Evolutionary conservation across 176 grass and related monocot genomes (phyloP).

Genomic region (Phyllostachys edulis): DNA sequence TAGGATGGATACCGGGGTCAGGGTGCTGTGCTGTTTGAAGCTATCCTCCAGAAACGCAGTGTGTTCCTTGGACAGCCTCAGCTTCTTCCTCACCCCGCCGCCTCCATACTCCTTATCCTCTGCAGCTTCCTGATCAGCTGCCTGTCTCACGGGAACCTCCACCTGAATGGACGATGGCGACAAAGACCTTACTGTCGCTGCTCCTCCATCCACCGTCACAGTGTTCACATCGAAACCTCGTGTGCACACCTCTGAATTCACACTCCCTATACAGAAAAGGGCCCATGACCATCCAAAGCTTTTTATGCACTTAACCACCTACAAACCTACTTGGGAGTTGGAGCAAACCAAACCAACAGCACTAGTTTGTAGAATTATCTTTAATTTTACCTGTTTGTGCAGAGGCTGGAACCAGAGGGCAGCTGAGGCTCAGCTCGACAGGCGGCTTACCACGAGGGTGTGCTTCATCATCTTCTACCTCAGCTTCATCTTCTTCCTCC

Average conservation of each 20-base stretch:
- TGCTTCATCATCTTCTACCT: conserved; percentile 15
- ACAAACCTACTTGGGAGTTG: neutral
- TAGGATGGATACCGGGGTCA: conserved; percentile 38
- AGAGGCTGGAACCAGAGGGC: neutral
- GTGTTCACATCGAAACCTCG: conserved; percentile 28
- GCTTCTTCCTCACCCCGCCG: conserved; percentile 55
- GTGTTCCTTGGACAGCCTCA: conserved; percentile 77
- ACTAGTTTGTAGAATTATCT: neutral
- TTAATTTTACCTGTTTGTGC: conserved; percentile 26
- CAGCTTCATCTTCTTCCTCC: neutral
- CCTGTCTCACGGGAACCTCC: conserved; percentile 8
- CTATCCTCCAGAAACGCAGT: conserved; percentile 75
- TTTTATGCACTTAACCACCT: neutral
- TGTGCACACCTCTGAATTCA: conserved; percentile 28
- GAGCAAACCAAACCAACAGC: conserved; percentile 14
- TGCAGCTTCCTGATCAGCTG: conserved; percentile 34
- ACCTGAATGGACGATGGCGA: conserved; percentile 21
- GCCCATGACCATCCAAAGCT: conserved; percentile 23
- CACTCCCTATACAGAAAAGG: conserved; percentile 36
- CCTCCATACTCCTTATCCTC: conserved; percentile 33
- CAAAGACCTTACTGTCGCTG: neutral
- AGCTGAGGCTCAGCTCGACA: conserved; percentile 13
- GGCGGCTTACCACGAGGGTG: neutral
- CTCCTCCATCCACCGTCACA: neutral
- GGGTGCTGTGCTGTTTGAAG: conserved; percentile 76